Evolutionary conservation across 495 filamentous ascomycete species (phyloP).

Genomic region (Ascobolus immersus): DNA sequence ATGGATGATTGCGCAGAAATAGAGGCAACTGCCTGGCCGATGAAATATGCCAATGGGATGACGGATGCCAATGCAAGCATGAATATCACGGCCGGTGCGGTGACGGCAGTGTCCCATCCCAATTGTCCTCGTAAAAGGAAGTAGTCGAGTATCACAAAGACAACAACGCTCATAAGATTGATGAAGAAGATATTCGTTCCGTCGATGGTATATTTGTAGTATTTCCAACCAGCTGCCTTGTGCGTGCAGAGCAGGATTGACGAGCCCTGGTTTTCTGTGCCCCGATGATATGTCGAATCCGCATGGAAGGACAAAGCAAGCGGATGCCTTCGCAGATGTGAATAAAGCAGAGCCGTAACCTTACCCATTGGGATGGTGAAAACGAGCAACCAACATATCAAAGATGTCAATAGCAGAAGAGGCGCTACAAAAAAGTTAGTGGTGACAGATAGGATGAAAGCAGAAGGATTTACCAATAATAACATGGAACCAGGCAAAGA

Average conservation of each 20-base stretch:
- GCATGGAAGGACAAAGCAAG: slow-evolving; percentile 81
- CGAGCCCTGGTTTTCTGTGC: slow-evolving; percentile 40
- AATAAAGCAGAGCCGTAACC: slow-evolving; percentile 67
- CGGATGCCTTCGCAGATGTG: slow-evolving; percentile 80
- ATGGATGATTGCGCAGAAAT: slow-evolving; percentile 98
- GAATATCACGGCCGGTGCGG: slow-evolving; percentile 65
- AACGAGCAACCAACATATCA: slow-evolving; percentile 81
- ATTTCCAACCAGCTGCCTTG: slow-evolving; percentile 74
- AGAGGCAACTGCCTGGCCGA: slow-evolving; percentile 95
- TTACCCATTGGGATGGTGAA: slow-evolving; percentile 98
- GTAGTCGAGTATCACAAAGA: slow-evolving; percentile 86
- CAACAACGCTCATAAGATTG: slow-evolving; percentile 72
- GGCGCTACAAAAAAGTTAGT: slow-evolving; percentile 27
- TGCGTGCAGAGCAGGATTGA: slow-evolving; percentile 93
- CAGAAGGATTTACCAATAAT: slow-evolving; percentile 26
- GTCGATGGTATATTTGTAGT: slow-evolving; percentile 98
- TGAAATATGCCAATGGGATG: slow-evolving; percentile 96
- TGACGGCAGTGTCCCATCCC: slow-evolving; percentile 37
- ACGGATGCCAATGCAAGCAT: slow-evolving; percentile 64
- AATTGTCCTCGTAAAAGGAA: slow-evolving; percentile 41
- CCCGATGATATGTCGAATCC: slow-evolving; percentile 48
- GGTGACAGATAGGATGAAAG: neutral
- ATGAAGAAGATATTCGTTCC: slow-evolving; percentile 98
- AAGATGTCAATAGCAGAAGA: slow-evolving; percentile 60
- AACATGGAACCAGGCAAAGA: slow-evolving; percentile 92